A percentile compares a stretch with the other conserved stretches of the same genome.
Evolutionary conservation across 1,284 basidiomycete species (phyloP).

Genomic region (Heimioporus retisporus): DNA sequence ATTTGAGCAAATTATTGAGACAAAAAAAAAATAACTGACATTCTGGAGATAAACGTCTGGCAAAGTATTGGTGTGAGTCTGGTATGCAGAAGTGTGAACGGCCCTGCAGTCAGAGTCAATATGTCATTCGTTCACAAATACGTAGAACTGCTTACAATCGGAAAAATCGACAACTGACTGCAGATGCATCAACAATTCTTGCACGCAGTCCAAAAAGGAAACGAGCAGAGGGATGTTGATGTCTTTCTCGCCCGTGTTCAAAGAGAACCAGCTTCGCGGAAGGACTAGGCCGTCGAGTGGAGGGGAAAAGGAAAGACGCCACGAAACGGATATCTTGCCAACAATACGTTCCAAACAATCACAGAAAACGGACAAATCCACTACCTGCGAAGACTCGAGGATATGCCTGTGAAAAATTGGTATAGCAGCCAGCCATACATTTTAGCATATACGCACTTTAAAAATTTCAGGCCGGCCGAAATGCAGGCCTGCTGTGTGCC

Average conservation of each 20-base stretch:
- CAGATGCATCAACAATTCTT: constrained; percentile 25
- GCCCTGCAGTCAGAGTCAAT: constrained; percentile 19
- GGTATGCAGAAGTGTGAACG: constrained; percentile 26
- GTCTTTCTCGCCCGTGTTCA: constrained; percentile 37
- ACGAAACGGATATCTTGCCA: constrained; percentile 48
- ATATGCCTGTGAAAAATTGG: constrained; percentile 50
- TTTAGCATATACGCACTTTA: constrained; percentile 25
- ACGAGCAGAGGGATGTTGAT: constrained; percentile 17
- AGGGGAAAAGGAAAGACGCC: constrained; percentile 28
- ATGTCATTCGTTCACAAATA: neutral
- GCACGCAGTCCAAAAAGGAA: constrained; percentile 20
- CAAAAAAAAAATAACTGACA: constrained; percentile 25
- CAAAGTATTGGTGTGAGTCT: constrained; percentile 34
- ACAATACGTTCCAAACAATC: constrained; percentile 57
- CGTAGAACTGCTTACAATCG: constrained; percentile 17
- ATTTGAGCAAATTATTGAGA: constrained; percentile 2
- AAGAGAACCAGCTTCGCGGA: constrained; percentile 58
- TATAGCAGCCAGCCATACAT: neutral
- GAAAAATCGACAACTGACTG: constrained; percentile 16
- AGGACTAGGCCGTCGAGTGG: constrained; percentile 56
- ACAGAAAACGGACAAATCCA: constrained; percentile 57
- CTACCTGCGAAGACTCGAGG: constrained; percentile 40
- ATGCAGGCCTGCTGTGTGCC: constrained; percentile 26
- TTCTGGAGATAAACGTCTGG: constrained; percentile 36
- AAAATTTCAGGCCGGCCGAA: constrained; percentile 40